Base-by-base conservation (phyloP, 2,329 filamentous ascomycete genomes). In the Diaporthe batatas region DNA sequence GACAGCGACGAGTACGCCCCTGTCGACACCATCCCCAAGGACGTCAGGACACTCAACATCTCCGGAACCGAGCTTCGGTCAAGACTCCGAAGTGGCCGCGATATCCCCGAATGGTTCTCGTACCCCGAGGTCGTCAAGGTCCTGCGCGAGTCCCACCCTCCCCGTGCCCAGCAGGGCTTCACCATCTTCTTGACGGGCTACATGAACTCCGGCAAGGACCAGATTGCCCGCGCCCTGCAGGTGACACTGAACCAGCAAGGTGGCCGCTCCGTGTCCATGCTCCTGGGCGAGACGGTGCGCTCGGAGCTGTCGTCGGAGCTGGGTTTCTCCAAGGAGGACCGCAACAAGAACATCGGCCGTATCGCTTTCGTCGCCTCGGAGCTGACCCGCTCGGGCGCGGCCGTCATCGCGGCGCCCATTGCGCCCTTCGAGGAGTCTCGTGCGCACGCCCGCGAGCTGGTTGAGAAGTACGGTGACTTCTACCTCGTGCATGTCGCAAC, bases 91-190 rank as follows among this genome's bases (percentile, higher is more conserved):
- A 97, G 93, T 74, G 96, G 96, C 78, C 94, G 94, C 79, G 94
- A 97, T 78, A 99, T 99, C 79, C 96, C 96, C 78, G 95, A 97
- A 85, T 99, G 96, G 96, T 99, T 99, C 90, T 98, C 96, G 42
- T 99, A 99, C 88, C 96, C 96, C 75, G 96, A 99, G 87, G 96
- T 99, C 78, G 96, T 99, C 85, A 92, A 91, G 84, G 96, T 98
- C 65, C 92, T 99, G 75, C 92, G 96, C 80, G 95, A 99, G 87
- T 97, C 96, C 78, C 96, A 98, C 88, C 96, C 96, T 65, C 91
- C 97, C 68, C 93, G 96, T 77, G 92, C 91, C 79, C 90, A 92
- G 81, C 97, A 99, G 88, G 96, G 96, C 76, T 99, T 99, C 90
- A 98, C 96, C 76, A 90, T 99, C 84, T 98, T 99, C 91, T 89